phyloP scores from a whole-genome alignment of 2,329 filamentous ascomycete species.

The Fusarium foetens region DNA sequence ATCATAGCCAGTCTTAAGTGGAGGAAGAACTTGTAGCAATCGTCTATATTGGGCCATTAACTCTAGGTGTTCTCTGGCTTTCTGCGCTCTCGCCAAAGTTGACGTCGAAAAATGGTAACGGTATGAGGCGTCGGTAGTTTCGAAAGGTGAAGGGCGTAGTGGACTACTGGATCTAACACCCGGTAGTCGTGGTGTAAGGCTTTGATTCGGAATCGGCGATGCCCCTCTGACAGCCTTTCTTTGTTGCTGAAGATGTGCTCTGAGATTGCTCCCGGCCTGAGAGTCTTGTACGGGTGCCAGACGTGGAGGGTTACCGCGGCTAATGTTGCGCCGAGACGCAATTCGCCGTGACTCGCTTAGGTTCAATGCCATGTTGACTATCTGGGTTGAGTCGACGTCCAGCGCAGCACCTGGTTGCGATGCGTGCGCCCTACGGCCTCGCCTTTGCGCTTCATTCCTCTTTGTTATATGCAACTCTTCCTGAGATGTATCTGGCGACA shows the following conservation, averaged over 20 bases:
- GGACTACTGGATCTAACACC: constrained; percentile 56
- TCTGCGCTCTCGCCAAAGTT: constrained; percentile 83
- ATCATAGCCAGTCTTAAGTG: constrained; percentile 64
- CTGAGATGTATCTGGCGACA: constrained; percentile 44
- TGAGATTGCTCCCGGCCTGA: constrained; percentile 67
- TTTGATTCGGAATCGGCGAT: constrained; percentile 66
- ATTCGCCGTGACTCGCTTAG: constrained; percentile 82
- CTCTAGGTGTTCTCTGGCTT: constrained; percentile 86
- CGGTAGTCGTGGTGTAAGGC: constrained; percentile 54
- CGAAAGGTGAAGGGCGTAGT: constrained; percentile 59
- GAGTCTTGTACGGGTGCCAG: constrained; percentile 64
- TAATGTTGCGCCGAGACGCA: constrained; percentile 68
- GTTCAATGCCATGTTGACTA: constrained; percentile 91
- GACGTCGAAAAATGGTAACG: constrained; percentile 79
- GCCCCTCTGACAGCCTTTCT: constrained; percentile 69
- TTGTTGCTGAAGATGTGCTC: constrained; percentile 78
- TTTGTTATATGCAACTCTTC: constrained; percentile 41
- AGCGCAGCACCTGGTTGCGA: constrained; percentile 49
- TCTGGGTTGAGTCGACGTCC: constrained; percentile 84
- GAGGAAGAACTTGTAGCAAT: constrained; percentile 81
- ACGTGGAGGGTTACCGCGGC: constrained; percentile 60
- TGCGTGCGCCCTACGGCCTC: constrained; percentile 26
- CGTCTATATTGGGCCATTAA: constrained; percentile 86
- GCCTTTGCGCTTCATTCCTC: constrained; percentile 30
- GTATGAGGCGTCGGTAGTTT: constrained; percentile 59